Evolutionary conservation across 2,329 filamentous ascomycete genomes (phyloP), one percentile per base, ranked within the genome.

Genomic region (Paecilomyces dactylethromorphus): DNA sequence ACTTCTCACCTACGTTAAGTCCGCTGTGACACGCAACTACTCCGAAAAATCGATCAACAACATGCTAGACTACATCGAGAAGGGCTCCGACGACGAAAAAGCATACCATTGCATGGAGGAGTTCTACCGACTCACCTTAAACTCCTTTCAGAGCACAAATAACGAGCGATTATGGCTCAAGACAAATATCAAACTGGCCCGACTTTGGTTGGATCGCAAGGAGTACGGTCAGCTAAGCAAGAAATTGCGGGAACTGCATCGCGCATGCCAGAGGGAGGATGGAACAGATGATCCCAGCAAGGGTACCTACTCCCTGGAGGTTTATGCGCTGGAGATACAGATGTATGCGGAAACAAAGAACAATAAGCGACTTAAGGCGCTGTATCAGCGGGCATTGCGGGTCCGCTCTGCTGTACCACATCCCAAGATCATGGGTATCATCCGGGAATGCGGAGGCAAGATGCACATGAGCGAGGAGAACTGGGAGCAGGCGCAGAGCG

Each of bases 391-490:
- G 61, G 94, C 94, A 4, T 83, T 99, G 55, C 89, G 89, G 64
- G 93, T 99, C 57, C 88, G 91, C 62, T 97, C 94, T n/a, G 94
- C 94, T 0, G 94, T 99, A 12, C 93, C 94, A 45, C 94, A 99
- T 77, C 94, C 94, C 60, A 96, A 96, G 78, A 96, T 99, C 73
- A 97, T 97, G 91, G 94, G 94, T 56, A 93, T 99, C 73, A 99
- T 99, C 71, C 89, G 93, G 57, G 94, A 99, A 78, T 99, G 94
- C 73, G 94, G 94, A 69, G 94, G 94, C 67, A 99, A 99, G 81
- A 99, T 99, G 94, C 92, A 97, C 79, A 97, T 99, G 94, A 94
- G 90, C 74, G 94, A 99, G 81, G 94, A 97, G 79, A 97, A 97
- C 74, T 99, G 94, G 94, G 91, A 94, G 73, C 91, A 92, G 69